Evolutionary conservation across 257 asterid genomes (phyloP), one percentile per base, ranked within the genome.

Genomic region (Nyctanthes arbortristis): DNA sequence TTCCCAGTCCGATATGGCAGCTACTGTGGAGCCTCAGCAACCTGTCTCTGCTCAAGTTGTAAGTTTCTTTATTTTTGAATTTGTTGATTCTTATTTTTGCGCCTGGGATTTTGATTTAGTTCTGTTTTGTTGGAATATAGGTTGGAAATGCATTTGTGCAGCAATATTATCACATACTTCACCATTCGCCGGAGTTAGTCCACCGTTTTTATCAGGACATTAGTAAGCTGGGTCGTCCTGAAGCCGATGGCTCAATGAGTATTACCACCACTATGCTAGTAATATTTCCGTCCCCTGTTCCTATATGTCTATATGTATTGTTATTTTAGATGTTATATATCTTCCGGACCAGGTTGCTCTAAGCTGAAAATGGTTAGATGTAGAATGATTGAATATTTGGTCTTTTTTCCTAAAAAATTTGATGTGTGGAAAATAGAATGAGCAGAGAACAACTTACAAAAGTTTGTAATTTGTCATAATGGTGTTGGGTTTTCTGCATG

Each of bases 181-280:
- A 84, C 67, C 89, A 82, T 63, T 89, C 96, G 10, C 99, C 99
- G 0, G 92, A 69, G 68, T 89, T 84, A 1, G 99, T 85, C 55
- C 70, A 75, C 69, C 80, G 87, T 69, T 93, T 93, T 78, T 93
- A 91, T 78, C 92, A 91, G 86, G 97, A 93, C 47, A 70, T 55
- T 45, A 93, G 99, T 71, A 83, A 76, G 85, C 85, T 93, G 30
- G 97, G 99, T 55, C 96, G 96, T 24, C 95, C 96, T 0, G 96
- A 85, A 63, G 84, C 69, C 57, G 96, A 91, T 78, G 96, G 96
- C 39, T 75, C 88, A 75, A 78, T 91, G 88, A 72, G 84, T 80
- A 59, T 86, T 71, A 91, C 96, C 40, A 84, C 96, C 56, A 87
- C 97, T 40, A 86, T 91, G 99, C 78, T 80, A 61, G 99, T 91